phyloP scores from a whole-genome alignment of 202 grass and related monocot species.

The Panicum hallii region DNA sequence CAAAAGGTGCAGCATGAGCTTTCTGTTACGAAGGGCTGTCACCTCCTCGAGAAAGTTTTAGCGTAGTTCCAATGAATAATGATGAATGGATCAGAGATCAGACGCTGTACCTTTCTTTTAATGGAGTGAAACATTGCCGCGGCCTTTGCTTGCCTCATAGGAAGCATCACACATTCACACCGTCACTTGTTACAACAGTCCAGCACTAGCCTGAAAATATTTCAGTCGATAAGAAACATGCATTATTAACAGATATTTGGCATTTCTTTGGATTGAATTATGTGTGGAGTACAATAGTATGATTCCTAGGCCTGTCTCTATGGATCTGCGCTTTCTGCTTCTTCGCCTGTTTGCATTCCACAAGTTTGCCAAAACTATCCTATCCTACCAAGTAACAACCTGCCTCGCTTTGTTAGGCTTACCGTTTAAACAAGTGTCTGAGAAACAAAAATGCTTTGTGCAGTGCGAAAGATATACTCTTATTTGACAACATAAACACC shows the following conservation, averaged over 20 bases:
- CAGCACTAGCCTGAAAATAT: background rate
- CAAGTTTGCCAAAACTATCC: background rate
- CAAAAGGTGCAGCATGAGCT: background rate
- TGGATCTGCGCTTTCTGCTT: background rate
- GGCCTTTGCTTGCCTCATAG: no score
- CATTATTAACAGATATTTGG: background rate
- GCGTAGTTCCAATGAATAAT: background rate
- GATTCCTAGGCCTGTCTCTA: no score
- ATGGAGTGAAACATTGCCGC: no score
- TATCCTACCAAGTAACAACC: background rate
- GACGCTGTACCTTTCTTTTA: no score
- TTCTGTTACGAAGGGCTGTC: background rate
- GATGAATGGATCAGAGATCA: no score
- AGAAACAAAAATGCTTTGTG: background rate
- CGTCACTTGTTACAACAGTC: no score
- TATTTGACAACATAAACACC: background rate
- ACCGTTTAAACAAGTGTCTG: background rate
- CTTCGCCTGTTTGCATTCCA: background rate
- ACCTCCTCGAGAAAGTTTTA: background rate
- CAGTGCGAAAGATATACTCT: background rate
- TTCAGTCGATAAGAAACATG: background rate
- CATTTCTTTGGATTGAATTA: no score
- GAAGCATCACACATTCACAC: no score
- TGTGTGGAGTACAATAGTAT: no score
- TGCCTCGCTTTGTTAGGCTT: background rate